A percentile compares a stretch with the other conserved stretches of the same genome.
Evolutionary conservation across 2,329 filamentous ascomycete species (phyloP).

Genomic region (Aspergillus awamori): DNA sequence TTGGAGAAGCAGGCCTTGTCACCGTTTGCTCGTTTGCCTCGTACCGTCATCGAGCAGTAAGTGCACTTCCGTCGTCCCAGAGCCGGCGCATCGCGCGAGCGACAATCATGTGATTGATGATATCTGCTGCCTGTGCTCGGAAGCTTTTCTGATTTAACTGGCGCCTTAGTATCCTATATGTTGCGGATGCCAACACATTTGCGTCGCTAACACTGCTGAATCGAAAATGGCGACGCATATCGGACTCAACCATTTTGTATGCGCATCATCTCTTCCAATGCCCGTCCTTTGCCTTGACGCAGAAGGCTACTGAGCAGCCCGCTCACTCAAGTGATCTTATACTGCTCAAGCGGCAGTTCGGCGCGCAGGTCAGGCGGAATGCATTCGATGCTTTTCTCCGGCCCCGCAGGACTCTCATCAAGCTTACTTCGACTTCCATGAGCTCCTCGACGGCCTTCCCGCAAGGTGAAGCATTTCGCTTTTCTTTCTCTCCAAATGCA

Average conservation of each 20-base stretch:
- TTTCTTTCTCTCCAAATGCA: conserved; percentile 75
- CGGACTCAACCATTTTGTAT: conserved; percentile 49
- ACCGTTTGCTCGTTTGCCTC: conserved; percentile 30
- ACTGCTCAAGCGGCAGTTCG: conserved; percentile 66
- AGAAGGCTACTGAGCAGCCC: conserved; percentile 36
- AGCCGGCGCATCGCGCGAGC: neutral
- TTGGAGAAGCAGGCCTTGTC: conserved; percentile 13
- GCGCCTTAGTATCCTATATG: conserved; percentile 48
- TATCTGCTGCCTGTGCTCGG: conserved; percentile 2
- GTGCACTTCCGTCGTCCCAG: conserved; percentile 18
- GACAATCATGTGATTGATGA: conserved; percentile 1
- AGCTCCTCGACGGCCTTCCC: conserved; percentile 79
- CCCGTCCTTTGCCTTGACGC: conserved; percentile 44
- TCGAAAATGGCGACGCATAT: conserved; percentile 47
- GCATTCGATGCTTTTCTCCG: conserved; percentile 75
- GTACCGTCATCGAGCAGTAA: conserved; percentile 35
- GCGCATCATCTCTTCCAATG: conserved; percentile 50
- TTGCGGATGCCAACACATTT: conserved; percentile 51
- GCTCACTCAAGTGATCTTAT: conserved; percentile 55
- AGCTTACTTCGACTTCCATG: conserved; percentile 79
- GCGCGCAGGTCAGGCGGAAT: conserved; percentile 72
- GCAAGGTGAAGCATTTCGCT: conserved; percentile 82
- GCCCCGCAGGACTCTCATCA: conserved; percentile 71
- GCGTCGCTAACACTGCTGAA: conserved; percentile 51
- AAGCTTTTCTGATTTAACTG: conserved; percentile 24